These are phyloP conservation scores for Pseudogymnoascus pannorum DNA, from an alignment of 2,329 filamentous ascomycete genomes.

Conservation along the genomic window DNA sequence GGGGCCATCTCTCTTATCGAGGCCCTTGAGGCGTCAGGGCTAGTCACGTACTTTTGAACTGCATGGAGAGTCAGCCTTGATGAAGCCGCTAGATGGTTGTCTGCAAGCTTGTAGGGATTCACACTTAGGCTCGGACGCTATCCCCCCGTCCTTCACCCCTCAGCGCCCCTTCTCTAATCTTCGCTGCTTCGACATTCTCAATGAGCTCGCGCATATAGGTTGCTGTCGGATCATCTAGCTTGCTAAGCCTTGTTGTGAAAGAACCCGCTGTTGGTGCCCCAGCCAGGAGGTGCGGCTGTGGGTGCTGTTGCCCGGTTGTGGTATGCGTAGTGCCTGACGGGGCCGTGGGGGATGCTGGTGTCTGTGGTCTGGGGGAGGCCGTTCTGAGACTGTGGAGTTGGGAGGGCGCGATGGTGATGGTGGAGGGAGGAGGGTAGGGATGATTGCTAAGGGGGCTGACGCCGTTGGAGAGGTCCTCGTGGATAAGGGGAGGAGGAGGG, in stretches of 20 bases:
- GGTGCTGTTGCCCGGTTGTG: background rate
- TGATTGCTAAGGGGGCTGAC: background rate
- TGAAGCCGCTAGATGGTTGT: no score
- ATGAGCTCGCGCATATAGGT: background rate
- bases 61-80: no score
- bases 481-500: background rate
- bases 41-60: no score
- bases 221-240: background rate
- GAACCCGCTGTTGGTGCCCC: conserved; percentile 21
- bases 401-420: background rate
- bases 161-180: background rate
- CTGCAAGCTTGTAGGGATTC: no score
- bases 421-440: background rate
- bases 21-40: no score
- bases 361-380: background rate
- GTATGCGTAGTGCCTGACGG: background rate
- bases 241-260: background rate
- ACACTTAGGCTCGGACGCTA: no score
- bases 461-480: background rate
- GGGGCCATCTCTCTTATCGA: no score
- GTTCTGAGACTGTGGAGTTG: background rate
- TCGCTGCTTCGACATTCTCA: background rate
- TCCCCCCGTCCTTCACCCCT: background rate
- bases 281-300: conserved; percentile 19
- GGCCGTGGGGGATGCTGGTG: background rate